Conservation (phyloP, 73 alveolate genomes). For the Tetrahymena elliotti region DNA sequence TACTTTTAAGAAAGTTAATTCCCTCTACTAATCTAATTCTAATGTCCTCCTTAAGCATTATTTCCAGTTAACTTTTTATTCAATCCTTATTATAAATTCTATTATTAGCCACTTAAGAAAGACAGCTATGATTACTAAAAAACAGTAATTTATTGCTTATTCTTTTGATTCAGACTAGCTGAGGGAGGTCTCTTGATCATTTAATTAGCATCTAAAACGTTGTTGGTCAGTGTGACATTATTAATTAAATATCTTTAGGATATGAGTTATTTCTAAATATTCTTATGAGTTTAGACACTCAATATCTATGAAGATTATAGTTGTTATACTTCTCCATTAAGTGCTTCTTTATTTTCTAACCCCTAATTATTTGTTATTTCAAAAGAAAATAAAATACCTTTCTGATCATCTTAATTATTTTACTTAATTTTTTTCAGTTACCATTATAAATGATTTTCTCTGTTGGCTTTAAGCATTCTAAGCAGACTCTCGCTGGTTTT, state of each 20-base stretch:
- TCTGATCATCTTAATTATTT: not conserved
- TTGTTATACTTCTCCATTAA: not conserved
- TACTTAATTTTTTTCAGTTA: not conserved
- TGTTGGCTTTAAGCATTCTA: not conserved
- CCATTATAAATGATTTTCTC: not conserved
- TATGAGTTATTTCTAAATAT: not conserved
- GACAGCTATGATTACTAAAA: not conserved
- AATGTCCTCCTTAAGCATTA: not conserved
- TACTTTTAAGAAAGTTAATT: not conserved
- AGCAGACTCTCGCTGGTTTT: not conserved
- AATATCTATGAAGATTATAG: not conserved
- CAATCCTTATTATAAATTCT: not conserved
- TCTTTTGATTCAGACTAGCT: not conserved
- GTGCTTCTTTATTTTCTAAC: not conserved
- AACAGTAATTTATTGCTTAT: not conserved
- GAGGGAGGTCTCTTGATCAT: not conserved
- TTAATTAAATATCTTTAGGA: not conserved
- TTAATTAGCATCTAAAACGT: not conserved
- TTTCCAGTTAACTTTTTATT: not conserved
- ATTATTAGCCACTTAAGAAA: not conserved
- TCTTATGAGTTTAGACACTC: not conserved
- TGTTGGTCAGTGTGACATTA: not conserved
- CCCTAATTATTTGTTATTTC: not conserved
- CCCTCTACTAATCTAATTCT: not conserved
- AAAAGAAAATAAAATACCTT: not conserved